Conservation (phyloP, 805 yeast species). For the Kodamaea kaohsiungensis region DNA sequence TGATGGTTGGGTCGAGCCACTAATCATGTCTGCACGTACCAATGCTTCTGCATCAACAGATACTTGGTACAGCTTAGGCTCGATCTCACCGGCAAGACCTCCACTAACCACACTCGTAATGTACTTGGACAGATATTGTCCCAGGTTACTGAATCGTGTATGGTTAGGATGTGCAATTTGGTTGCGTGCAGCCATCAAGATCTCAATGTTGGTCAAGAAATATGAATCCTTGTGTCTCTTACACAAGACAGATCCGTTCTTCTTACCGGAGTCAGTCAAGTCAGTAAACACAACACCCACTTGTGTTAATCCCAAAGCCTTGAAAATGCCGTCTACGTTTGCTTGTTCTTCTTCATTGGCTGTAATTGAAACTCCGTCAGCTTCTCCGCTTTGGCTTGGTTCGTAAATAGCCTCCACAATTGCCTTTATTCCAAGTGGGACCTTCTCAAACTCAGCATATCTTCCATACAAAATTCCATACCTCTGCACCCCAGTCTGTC, state of each 20-base stretch:
- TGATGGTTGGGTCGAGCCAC: constrained; percentile 89
- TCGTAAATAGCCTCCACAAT: constrained; percentile 93
- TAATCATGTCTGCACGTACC: constrained; percentile 79
- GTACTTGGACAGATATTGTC: constrained; percentile 80
- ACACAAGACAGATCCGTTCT: constrained; percentile 87
- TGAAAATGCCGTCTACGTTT: constrained; percentile 54
- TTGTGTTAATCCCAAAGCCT: constrained; percentile 59
- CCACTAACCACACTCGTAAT: constrained; percentile 94
- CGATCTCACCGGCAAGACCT: constrained; percentile 85
- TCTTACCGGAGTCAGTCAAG: constrained; percentile 79
- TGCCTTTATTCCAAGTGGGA: constrained; percentile 92
- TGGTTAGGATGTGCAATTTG: constrained; percentile 66
- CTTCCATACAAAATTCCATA: constrained; percentile 82
- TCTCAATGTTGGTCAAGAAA: constrained; percentile 86
- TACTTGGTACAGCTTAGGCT: constrained; percentile 87
- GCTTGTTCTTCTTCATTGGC: constrained; percentile 54
- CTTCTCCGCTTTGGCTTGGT: constrained; percentile 83
- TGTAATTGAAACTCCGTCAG: constrained; percentile 74
- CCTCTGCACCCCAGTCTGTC: constrained; percentile 84
- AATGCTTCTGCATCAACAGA: constrained; percentile 85
- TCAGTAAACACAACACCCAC: constrained; percentile 91
- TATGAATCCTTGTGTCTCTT: constrained; percentile 92
- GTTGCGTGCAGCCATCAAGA: constrained; percentile 75
- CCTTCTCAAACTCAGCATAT: constrained; percentile 74
- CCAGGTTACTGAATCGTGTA: constrained; percentile 62